Evolutionary conservation across 441 rosid genomes (phyloP), one percentile per base, ranked within the genome.

Genomic region (Gossypium davidsonii): DNA sequence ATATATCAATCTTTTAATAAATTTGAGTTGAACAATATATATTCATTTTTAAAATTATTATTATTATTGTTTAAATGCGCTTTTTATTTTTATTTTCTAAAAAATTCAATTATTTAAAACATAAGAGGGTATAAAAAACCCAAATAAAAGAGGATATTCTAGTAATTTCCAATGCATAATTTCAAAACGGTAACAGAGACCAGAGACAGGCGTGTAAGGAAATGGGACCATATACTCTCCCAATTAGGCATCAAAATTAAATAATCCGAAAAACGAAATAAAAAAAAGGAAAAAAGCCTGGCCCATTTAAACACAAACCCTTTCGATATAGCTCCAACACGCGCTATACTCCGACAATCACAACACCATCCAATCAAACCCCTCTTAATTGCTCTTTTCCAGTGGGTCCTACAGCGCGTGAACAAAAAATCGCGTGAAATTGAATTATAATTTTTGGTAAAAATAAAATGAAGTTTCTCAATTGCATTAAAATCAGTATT

Each of bases 201-300:
- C 46, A 49, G 73, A 62, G 76, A 62, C 82, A 76, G 74, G 79
- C 74, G 79, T 79, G 82, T 46, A 69, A 31, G 34, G 34, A 31
- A 31, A 31, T 31, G 34, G 34, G 34, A 31, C 34, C 34, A 31
- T 31, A 31, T 31, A 31, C 34, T 4, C 6, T 4, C 34, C 34
- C 34, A 31, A 4, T 31, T 31, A 31, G 34, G 34, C 34, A 4
- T 31, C 7, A 46, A 28, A 44, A 63, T 72, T 44, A 46, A 60
- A 71, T 71, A 53, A 77, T 49, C 2, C 28, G n/a, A 18, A 8
- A 4, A 9, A 6, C 1, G 48, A 56, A 31, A 15, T 15, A 3
- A 28, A 48, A 51, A 51, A 5, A 44, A 11, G 8, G 49, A n/a
- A 10, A 44, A 44, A 44, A 11, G 49, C 3, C 14, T 49, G 15